Percentiles rank a stretch among this genome's conserved stretches.
phyloP scores from a whole-genome alignment of 2,329 filamentous ascomycete species.

The Calonectria montana region DNA sequence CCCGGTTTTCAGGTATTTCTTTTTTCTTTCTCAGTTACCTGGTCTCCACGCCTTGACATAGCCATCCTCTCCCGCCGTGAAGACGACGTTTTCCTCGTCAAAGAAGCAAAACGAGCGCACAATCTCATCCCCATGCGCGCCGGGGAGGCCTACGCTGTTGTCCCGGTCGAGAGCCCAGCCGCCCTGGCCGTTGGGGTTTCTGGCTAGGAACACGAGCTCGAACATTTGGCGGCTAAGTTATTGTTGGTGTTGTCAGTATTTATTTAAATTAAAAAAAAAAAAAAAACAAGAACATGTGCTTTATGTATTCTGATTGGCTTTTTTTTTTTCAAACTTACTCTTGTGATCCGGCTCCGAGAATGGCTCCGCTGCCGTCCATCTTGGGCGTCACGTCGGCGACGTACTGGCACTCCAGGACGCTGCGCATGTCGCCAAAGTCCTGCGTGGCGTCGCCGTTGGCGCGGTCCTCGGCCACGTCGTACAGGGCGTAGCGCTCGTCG shows the following conservation, averaged over 20 bases:
- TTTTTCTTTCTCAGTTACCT: slow-evolving; percentile 25
- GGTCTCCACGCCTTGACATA: slow-evolving; percentile 67
- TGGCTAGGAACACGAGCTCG: slow-evolving; percentile 69
- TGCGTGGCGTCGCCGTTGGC: slow-evolving; percentile 66
- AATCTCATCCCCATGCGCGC: slow-evolving; percentile 73
- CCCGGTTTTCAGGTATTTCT: slow-evolving; percentile 29
- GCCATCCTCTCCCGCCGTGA: slow-evolving; percentile 70
- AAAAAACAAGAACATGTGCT: not conserved
- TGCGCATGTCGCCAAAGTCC: slow-evolving; percentile 77
- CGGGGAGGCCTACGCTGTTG: slow-evolving; percentile 68
- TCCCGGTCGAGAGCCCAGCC: slow-evolving; percentile 67
- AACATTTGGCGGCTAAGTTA: slow-evolving; percentile 64
- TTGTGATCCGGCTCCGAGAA: slow-evolving; percentile 74
- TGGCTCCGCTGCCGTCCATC: slow-evolving; percentile 66
- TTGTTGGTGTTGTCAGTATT: not conserved
- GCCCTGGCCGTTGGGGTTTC: slow-evolving; percentile 49
- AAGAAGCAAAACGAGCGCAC: slow-evolving; percentile 73
- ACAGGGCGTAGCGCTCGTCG: slow-evolving; percentile 81
- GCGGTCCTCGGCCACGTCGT: slow-evolving; percentile 74
- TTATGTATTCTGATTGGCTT: too few relatives aligned
- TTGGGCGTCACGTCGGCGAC: slow-evolving; percentile 75
- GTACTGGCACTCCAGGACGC: slow-evolving; percentile 77
- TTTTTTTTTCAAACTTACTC: slow-evolving; percentile 62
- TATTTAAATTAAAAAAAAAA: too few relatives aligned
- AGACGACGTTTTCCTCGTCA: slow-evolving; percentile 68